Evolutionary conservation across 257 asterid species (phyloP).

Genomic region (Fraxinus cuspidata): DNA sequence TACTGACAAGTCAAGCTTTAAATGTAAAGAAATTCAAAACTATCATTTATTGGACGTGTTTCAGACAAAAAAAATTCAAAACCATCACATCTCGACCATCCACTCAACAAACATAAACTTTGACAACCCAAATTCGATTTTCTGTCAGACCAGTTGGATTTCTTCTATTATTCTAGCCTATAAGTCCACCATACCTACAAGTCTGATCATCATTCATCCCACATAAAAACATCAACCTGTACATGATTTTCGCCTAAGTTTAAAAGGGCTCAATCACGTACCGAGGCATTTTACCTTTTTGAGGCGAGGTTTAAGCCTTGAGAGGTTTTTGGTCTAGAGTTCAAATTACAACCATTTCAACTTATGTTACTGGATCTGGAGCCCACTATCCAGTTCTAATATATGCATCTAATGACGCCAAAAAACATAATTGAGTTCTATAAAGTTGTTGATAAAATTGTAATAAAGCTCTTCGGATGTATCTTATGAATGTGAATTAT

Average conservation of each 20-base stretch:
- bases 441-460: background rate
- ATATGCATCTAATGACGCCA: background rate
- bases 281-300: background rate
- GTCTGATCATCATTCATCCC: background rate
- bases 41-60: background rate
- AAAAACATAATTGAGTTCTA: background rate
- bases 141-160: background rate
- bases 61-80: background rate
- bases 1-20: background rate
- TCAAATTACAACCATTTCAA: background rate
- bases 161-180: background rate
- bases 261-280: background rate
- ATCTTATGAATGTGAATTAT: slow-evolving; percentile 4
- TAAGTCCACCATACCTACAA: background rate
- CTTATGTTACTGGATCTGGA: background rate
- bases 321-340: background rate
- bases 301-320: background rate
- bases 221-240: background rate
- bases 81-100: background rate
- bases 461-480: slow-evolving; percentile 14
- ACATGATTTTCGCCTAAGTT: background rate
- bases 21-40: background rate
- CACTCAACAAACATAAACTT: background rate
- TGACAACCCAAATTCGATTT: background rate
- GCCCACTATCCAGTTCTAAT: background rate